These are phyloP conservation scores for Heliamphora exappendiculata DNA, from an alignment of 148 eudicot species.

Conservation along the genomic window DNA sequence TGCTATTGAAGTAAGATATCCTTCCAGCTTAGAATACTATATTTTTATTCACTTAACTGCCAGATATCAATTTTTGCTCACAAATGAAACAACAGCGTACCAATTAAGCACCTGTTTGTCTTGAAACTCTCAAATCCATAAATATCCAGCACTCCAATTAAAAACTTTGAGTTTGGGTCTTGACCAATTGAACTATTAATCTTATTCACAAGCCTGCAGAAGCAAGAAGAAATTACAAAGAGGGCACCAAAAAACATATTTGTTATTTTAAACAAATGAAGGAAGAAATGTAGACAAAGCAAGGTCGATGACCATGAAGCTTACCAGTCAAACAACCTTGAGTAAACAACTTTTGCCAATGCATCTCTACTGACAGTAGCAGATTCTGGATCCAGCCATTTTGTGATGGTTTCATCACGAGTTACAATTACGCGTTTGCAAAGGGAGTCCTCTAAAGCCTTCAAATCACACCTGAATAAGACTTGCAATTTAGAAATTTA, in stretches of 20 bases:
- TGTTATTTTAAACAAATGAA: not conserved
- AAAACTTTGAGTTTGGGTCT: slow-evolving; percentile 66
- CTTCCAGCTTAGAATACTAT: not conserved
- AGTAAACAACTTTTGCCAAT: slow-evolving; percentile 84
- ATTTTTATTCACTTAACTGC: slow-evolving; percentile 7
- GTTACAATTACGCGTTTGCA: slow-evolving; percentile 92
- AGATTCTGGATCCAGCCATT: slow-evolving; percentile 77
- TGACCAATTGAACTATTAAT: slow-evolving; percentile 90
- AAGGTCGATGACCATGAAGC: slow-evolving; percentile 7
- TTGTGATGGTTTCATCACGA: slow-evolving; percentile 87
- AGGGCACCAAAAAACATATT: not conserved
- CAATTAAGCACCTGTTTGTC: slow-evolving; percentile 91
- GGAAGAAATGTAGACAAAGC: not conserved
- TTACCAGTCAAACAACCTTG: slow-evolving; percentile 91
- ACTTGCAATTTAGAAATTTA: slow-evolving; percentile 5
- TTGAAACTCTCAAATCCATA: slow-evolving; percentile 99
- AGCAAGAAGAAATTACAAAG: not conserved
- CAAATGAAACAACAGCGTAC: slow-evolving; percentile 39
- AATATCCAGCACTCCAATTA: slow-evolving; percentile 93
- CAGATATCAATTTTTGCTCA: slow-evolving; percentile 16
- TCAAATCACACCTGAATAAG: slow-evolving; percentile 73
- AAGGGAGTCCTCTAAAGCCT: slow-evolving; percentile 82
- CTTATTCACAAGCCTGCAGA: slow-evolving; percentile 83
- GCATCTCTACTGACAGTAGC: slow-evolving; percentile 88
- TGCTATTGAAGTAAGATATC: not conserved